Percentiles rank a stretch among this genome's conserved stretches.
phyloP scores from a whole-genome alignment of 2,329 filamentous ascomycete species.

The Claviceps humidiphila region DNA sequence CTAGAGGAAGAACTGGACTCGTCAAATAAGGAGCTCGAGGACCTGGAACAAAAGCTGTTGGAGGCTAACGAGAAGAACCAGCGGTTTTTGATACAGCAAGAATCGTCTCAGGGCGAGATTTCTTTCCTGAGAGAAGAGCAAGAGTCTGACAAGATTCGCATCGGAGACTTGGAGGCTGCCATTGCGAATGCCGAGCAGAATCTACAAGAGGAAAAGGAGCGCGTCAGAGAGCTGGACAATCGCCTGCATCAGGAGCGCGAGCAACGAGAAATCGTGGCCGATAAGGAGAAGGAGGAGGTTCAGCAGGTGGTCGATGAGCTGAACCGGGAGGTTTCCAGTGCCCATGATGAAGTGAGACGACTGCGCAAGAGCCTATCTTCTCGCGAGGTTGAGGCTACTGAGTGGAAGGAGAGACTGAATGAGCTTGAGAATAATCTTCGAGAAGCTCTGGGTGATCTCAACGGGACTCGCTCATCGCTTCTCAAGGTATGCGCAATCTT shows the following conservation, averaged over 20 bases:
- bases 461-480: conserved; percentile 72
- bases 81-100: conserved; percentile 76
- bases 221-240: conserved; percentile 55
- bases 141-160: conserved; percentile 94
- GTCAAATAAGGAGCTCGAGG: conserved; percentile 75
- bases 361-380: conserved; percentile 72
- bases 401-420: conserved; percentile 82
- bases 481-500: conserved; percentile 47
- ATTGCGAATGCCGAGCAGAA: conserved; percentile 66
- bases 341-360: conserved; percentile 75
- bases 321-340: conserved; percentile 65
- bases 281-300: conserved; percentile 85
- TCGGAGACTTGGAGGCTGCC: conserved; percentile 79
- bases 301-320: conserved; percentile 89
- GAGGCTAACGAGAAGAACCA: conserved; percentile 83
- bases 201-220: conserved; percentile 76
- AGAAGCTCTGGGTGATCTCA: conserved; percentile 75
- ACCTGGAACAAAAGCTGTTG: conserved; percentile 68
- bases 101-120: conserved; percentile 86
- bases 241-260: conserved; percentile 68
- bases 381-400: conserved; percentile 75
- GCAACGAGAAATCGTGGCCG: conserved; percentile 76
- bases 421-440: conserved; percentile 83
- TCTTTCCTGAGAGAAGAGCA: conserved; percentile 93
- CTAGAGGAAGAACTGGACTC: conserved; percentile 74